Percentiles rank a stretch among this genome's conserved stretches.
phyloP scores from a whole-genome alignment of 257 asterid species.

The Datura wrightii region DNA sequence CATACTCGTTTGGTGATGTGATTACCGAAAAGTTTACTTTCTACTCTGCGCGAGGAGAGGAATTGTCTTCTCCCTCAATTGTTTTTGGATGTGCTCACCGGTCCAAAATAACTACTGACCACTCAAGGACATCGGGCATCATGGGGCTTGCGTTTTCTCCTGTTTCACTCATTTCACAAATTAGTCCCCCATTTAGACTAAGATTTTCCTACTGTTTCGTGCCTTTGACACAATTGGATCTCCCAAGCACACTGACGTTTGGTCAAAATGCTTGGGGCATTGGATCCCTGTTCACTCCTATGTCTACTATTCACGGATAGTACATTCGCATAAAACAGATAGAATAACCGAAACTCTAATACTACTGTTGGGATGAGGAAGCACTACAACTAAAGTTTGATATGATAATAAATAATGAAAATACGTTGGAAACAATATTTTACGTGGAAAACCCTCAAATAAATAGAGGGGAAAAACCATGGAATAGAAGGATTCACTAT shows the following conservation, averaged over 20 bases:
- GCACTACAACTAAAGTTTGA: too few species aligned
- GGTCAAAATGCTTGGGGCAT: neutral
- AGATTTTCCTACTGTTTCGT: too few species aligned
- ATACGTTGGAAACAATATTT: too few species aligned
- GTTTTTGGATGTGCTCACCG: neutral
- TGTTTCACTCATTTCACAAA: neutral
- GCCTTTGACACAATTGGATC: neutral
- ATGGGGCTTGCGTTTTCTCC: fast-evolving
- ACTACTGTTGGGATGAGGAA: neutral
- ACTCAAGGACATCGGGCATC: neutral
- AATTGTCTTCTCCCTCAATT: neutral
- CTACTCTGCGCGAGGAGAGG: neutral
- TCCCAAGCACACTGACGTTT: neutral
- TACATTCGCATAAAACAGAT: too few species aligned
- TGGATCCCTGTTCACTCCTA: neutral
- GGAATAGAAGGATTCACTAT: too few species aligned
- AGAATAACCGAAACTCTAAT: too few species aligned
- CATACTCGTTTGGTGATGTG: neutral
- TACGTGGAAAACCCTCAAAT: too few species aligned
- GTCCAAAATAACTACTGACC: neutral
- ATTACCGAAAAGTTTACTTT: neutral
- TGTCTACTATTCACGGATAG: neutral
- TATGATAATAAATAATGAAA: too few species aligned
- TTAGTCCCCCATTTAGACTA: too few species aligned
- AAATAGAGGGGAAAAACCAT: too few species aligned